Evolutionary conservation across 805 yeast genomes (phyloP).

Genomic region (Pichia nakasei): DNA sequence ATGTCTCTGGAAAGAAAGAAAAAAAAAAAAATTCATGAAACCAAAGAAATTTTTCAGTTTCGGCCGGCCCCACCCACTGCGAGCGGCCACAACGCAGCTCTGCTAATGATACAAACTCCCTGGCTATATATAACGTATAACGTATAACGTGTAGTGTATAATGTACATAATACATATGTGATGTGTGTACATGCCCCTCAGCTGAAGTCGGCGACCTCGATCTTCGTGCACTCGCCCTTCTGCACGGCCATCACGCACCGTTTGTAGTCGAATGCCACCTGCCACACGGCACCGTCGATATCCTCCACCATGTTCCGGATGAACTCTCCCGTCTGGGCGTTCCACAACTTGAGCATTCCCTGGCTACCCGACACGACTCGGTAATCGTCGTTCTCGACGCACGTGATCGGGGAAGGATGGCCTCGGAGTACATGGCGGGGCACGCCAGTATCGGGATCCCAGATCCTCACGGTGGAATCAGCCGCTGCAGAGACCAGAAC

Average conservation of each 20-base stretch:
- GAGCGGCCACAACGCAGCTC: too few relatives aligned
- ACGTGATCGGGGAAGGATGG: constrained; percentile 81
- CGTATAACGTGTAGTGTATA: too few relatives aligned
- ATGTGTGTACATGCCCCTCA: too few relatives aligned
- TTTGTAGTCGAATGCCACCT: constrained; percentile 76
- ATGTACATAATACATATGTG: too few relatives aligned
- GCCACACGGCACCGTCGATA: constrained; percentile 87
- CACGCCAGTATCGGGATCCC: constrained; percentile 79
- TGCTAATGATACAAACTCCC: too few relatives aligned
- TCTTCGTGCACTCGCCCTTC: constrained; percentile 52
- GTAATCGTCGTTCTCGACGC: constrained; percentile 83
- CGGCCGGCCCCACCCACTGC: too few relatives aligned
- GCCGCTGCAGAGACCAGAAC: constrained; percentile 92
- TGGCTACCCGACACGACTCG: constrained; percentile 85
- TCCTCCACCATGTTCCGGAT: constrained; percentile 67
- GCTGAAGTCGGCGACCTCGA: constrained; percentile 74
- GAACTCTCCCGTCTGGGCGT: constrained; percentile 66
- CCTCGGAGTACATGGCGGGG: constrained; percentile 66
- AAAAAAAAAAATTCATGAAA: background rate
- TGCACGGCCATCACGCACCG: constrained; percentile 91
- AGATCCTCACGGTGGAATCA: constrained; percentile 80
- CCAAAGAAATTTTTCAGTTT: background rate
- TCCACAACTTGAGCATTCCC: constrained; percentile 81
- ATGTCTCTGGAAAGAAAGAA: background rate
- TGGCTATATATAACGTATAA: too few relatives aligned